Evolutionary conservation across 768 basidiomycete species (phyloP).

Genomic region (Suillus subaureus): DNA sequence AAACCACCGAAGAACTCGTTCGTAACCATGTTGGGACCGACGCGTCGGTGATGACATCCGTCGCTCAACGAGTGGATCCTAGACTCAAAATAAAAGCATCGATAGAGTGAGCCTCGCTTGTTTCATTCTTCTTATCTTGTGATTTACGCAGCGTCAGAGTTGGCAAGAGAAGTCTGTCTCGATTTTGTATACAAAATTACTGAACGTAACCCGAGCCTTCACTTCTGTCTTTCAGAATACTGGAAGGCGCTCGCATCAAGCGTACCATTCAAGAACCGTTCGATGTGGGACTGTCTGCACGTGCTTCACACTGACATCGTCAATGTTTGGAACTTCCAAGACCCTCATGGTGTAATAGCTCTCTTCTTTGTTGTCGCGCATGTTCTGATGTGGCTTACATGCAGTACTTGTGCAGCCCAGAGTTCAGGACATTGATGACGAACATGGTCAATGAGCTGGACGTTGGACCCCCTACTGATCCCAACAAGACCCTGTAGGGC

Average conservation of each 20-base stretch:
- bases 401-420: not conserved
- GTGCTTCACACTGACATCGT: conserved; percentile 25
- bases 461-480: not conserved
- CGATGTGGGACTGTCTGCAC: conserved; percentile 11
- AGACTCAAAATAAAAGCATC: not conserved
- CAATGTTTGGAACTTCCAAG: conserved; percentile 22
- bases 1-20: not conserved
- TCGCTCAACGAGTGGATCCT: not conserved
- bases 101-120: not conserved
- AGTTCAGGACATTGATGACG: conserved; percentile 2
- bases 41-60: not conserved
- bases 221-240: conserved; percentile 16
- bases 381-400: not conserved
- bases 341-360: conserved; percentile 1
- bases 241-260: conserved; percentile 19
- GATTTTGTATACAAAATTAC: conserved; percentile 7
- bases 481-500: not conserved
- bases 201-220: not conserved
- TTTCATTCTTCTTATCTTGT: not conserved
- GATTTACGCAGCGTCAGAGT: conserved; percentile 1
- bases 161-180: conserved; percentile 11
- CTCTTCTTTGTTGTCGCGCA: not conserved
- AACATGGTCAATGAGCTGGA: not conserved
- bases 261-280: conserved; percentile 10
- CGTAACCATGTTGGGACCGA: not conserved